These are phyloP conservation scores for Emmonsia crescens DNA, from an alignment of 2,329 filamentous ascomycete species.

Conservation along the genomic window DNA sequence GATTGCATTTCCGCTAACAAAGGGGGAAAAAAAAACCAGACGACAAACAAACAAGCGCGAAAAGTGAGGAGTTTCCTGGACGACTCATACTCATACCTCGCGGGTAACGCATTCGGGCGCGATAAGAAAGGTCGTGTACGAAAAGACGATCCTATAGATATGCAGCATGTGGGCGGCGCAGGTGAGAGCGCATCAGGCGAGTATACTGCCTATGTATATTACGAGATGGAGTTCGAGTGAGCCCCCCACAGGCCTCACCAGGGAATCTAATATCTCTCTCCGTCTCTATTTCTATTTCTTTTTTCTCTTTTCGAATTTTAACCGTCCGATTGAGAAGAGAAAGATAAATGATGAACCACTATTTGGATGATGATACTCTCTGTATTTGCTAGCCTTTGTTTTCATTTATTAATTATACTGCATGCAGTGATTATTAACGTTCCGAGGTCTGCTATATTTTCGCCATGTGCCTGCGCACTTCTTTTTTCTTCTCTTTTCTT, in stretches of 20 bases:
- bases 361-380: not conserved
- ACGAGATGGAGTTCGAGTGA: conserved; percentile 72
- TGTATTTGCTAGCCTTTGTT: not conserved
- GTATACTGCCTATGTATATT: conserved; percentile 95
- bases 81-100: conserved; percentile 76
- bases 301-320: not conserved
- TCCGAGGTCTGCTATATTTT: not conserved
- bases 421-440: too few relatives aligned
- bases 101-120: conserved; percentile 82
- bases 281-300: not conserved
- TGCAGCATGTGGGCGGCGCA: conserved; percentile 53
- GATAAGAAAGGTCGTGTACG: conserved; percentile 89
- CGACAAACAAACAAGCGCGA: conserved; percentile 67
- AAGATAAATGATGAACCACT: not conserved
- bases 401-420: not conserved
- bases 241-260: not conserved
- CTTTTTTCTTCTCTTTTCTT: not conserved
- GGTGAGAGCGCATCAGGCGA: conserved; percentile 54
- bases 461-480: not conserved
- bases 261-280: not conserved
- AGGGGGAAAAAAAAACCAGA: conserved; percentile 41
- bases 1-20: not conserved
- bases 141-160: conserved; percentile 83
- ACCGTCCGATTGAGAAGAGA: not conserved
- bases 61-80: conserved; percentile 74